Evolutionary conservation across 2,329 filamentous ascomycete genomes (phyloP), one percentile per base, ranked within the genome.

Genomic region (Fusarium pseudoanthophilum): DNA sequence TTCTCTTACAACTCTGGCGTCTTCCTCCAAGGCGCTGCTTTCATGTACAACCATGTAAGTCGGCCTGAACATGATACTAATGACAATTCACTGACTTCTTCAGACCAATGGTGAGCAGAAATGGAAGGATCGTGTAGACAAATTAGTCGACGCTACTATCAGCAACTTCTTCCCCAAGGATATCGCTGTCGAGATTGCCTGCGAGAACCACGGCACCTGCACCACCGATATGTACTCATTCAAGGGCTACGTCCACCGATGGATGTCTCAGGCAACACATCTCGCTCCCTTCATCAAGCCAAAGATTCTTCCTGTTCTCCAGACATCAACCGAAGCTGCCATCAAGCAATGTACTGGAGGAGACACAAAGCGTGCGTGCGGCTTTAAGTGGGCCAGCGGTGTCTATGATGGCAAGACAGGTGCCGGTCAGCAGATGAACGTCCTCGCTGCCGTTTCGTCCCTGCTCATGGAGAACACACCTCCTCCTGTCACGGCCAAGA

Each of bases 221-320:
- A 89, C 89, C 72, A 86, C 86, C 48, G 92, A 93, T 73, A 90
- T 92, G 81, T 82, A 87, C 64, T 87, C 88, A 11, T 92, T 91
- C 84, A 91, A 92, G 76, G 90, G 88, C 20, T 87, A 90, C 56
- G 80, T 92, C 28, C 83, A 87, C 40, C 85, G 87, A 28, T 90
- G 88, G 86, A 85, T 91, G 73, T 86, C 86, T 13, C 82, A 85
- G 48, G 84, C 86, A 5, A 84, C 86, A 7, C 83, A 88, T 67
- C 74, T 91, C 36, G 88, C 89, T 2, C 89, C 90, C 2, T 87
- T 85, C 52, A 88, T 87, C 2, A 80, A 82, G 32, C 79, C 83
- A 5, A 79, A 78, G n/a, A 87, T 92, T 60, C 82, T 85, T 58
- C 84, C 87, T 3, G 85, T 87, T 48, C 81, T 92, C 5, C 80